These are phyloP conservation scores for Rhizophora mangle DNA, from an alignment of 345 rosid species.

Conservation along the genomic window DNA sequence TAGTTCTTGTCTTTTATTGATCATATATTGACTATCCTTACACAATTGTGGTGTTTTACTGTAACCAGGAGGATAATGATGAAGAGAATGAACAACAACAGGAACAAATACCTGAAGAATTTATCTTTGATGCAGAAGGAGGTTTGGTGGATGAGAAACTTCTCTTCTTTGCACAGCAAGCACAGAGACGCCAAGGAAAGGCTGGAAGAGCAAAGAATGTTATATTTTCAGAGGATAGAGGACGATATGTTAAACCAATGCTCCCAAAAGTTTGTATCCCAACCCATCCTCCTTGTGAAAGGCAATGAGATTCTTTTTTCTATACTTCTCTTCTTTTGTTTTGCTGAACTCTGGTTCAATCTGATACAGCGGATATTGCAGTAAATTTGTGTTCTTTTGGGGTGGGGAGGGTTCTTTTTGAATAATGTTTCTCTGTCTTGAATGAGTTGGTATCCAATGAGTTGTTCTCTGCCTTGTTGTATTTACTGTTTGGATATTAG, in stretches of 20 bases:
- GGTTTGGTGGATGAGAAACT: slow-evolving; percentile 98
- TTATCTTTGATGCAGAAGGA: slow-evolving; percentile 97
- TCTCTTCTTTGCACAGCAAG: slow-evolving; percentile 97
- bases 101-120: slow-evolving; percentile 92
- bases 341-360: background rate
- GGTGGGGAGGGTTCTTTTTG: no score
- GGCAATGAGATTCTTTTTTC: background rate
- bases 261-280: slow-evolving; percentile 76
- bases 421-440: no score
- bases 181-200: slow-evolving; percentile 78
- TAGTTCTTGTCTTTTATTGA: background rate
- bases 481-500: no score
- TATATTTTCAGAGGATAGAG: slow-evolving; percentile 96
- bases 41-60: slow-evolving; percentile 21
- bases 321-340: background rate
- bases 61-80: slow-evolving; percentile 62
- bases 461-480: no score
- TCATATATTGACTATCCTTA: background rate
- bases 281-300: slow-evolving; percentile 2
- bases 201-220: slow-evolving; percentile 99
- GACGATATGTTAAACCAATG: slow-evolving; percentile 96
- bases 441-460: no score
- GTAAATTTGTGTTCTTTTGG: no score
- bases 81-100: slow-evolving; percentile 91
- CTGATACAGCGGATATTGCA: background rate